Conservation (phyloP, 495 filamentous ascomycete species). For the Schizothecium vesticola region DNA sequence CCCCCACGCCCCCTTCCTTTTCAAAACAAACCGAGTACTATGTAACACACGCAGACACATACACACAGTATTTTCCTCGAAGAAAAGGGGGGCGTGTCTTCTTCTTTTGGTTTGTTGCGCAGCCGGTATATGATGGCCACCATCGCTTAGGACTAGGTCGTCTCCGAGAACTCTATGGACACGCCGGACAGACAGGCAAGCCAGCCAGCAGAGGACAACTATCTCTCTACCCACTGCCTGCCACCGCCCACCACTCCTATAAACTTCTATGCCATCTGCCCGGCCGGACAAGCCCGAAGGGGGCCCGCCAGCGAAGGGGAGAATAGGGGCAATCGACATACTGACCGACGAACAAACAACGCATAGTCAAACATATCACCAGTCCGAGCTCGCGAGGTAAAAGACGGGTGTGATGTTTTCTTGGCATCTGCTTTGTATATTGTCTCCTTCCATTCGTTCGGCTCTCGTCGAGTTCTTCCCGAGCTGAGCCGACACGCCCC, state of each 20-base stretch:
- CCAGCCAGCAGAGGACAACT: background rate
- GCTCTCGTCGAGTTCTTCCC: background rate
- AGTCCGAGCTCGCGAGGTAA: background rate
- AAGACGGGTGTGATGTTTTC: background rate
- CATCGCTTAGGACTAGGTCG: background rate
- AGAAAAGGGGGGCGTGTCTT: background rate
- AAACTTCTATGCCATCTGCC: background rate
- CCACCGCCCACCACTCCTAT: background rate
- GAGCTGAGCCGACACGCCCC: background rate
- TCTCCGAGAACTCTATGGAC: background rate
- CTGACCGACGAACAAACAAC: background rate
- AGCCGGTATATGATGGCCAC: background rate
- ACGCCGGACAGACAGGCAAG: background rate
- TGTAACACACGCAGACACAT: background rate
- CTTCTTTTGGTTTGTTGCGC: background rate
- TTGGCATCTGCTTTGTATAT: background rate
- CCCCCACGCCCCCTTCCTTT: conserved; percentile 10
- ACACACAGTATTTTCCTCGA: background rate
- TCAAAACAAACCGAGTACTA: conserved; percentile 6
- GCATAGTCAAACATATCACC: background rate
- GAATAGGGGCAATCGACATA: background rate
- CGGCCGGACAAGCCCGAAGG: background rate
- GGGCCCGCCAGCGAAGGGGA: background rate
- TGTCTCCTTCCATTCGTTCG: background rate
- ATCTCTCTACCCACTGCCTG: background rate